Evolutionary conservation across 805 yeast species (phyloP), one percentile per base, ranked within the genome.

Genomic region (Starmerella floricola): DNA sequence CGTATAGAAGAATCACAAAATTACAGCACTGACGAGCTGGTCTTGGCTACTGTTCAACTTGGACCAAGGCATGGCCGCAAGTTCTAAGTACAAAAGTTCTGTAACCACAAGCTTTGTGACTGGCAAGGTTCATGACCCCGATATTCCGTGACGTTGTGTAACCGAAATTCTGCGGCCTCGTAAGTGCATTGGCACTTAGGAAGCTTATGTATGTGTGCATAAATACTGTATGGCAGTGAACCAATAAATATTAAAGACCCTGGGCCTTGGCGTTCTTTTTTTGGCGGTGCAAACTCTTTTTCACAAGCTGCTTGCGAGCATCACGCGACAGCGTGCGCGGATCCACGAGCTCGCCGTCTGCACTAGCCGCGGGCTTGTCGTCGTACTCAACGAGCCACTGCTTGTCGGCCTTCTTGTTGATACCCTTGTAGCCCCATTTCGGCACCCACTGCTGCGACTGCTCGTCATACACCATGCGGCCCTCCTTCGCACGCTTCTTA

Each of bases 351-450:
- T 81, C 93, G 15, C 56, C 63, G 28, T 46, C 53, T 6, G 41
- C 44, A 21, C 47, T 48, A 20, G 50, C 45, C 8, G 40, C 44
- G 38, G 42, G 42, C 38, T 45, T 50, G 45, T 72, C 93, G 46
- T 84, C 83, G 47, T 88, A 82, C 65, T 91, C 99, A 44, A 88
- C 96, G 58, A 85, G 70, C 98, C 98, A 91, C 63, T 91, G 96
- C 56, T 72, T 66, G 56, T 88, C 97, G 53, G 78, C 58, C 42
- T 76, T 74, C 66, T 91, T 88, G 64, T 91, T 91, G 64, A 76
- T 76, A 57, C 97, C 97, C 51, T 81, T 79, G 68, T 80, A 88
- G 47, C 99, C 99, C 98, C 98, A 91, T 64, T 86, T 88, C 55
- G 94, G 88, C 47, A 80, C 95, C 98, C 98, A 91, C 64, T 86